Base-by-base conservation (phyloP, 192 early-diverging fungal species). In the Umbelopsis isabellina region DNA sequence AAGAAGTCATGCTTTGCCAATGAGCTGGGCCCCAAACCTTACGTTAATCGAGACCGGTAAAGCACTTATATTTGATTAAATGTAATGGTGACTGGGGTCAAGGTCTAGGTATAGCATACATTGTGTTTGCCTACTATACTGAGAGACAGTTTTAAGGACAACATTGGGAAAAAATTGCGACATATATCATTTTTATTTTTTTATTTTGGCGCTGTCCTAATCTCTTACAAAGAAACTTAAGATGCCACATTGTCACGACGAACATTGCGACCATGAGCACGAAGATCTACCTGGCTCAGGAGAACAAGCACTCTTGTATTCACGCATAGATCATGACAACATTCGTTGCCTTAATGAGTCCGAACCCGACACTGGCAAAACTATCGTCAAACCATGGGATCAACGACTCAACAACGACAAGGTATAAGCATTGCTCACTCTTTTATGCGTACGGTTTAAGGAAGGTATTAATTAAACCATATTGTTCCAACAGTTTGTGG, bases 331-430 rank as follows among this genome's bases (percentile, higher is more conserved):
- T 67, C 79, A 88, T 2, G 94, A 95, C 68, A 82, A 91, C 25
- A 85, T 95, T 33, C 80, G 85, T 37, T 91, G 90, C 73, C 83
- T 97, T 20, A 99, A 99, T 74, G 94, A 96, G 71, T 67, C 75
- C 13, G 86, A 77, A 20, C 78, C 86, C 20, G 84, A 83, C 12
- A 76, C 87, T 20, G 91, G 90, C 20, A 87, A 89, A 70, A 77
- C 68, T 3, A 84, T 99, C 0, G 92, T 99, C 80, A 94, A 94
- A 80, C 83, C 93, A 12, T 97, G 91, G 93, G 83, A 94, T 51
- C 79, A 91, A 51, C 85, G 95, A 22, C 77, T 89, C 50, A 92
- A 96, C 73, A 87, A 84, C 21, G 74, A 85, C 23, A 84, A 85
- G 80, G 89, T 91, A 72, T 13, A 37, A 46, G 44, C 27, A 41